These are phyloP conservation scores for Lenwebbia sp. DNA, from an alignment of 345 rosid species.

Conservation along the genomic window DNA sequence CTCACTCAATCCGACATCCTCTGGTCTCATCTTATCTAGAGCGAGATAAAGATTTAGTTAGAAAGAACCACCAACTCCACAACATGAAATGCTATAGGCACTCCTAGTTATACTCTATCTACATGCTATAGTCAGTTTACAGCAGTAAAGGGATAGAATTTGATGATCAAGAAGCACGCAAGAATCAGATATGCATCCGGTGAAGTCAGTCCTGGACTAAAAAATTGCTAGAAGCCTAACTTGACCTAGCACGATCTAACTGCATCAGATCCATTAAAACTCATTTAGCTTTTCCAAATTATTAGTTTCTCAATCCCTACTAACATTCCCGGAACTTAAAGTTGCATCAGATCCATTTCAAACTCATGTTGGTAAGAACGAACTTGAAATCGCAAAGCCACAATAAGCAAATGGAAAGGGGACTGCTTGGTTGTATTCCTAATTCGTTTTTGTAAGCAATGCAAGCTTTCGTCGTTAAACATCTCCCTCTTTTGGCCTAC, in stretches of 20 bases:
- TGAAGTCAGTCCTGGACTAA: neutral
- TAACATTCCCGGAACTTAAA: neutral
- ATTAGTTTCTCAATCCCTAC: neutral
- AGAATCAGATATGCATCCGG: neutral
- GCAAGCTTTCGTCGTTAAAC: neutral
- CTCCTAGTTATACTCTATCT: neutral
- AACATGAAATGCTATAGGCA: neutral
- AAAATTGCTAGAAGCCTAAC: neutral
- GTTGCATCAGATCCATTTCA: neutral
- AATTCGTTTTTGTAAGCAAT: neutral
- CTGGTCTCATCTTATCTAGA: conserved; percentile 52
- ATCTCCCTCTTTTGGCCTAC: neutral
- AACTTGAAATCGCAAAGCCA: neutral
- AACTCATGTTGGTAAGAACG: neutral
- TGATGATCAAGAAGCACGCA: neutral
- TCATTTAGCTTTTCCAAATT: neutral
- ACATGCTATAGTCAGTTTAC: neutral
- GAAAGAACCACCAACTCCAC: neutral
- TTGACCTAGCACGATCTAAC: neutral
- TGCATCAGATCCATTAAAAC: neutral
- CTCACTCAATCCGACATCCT: conserved; percentile 49
- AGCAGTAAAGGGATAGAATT: neutral
- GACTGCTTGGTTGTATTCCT: neutral
- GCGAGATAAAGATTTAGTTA: neutral
- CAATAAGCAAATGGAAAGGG: neutral